These are phyloP conservation scores for Hamamelis virginiana DNA, from an alignment of 164 flowering plant species.

Conservation along the genomic window DNA sequence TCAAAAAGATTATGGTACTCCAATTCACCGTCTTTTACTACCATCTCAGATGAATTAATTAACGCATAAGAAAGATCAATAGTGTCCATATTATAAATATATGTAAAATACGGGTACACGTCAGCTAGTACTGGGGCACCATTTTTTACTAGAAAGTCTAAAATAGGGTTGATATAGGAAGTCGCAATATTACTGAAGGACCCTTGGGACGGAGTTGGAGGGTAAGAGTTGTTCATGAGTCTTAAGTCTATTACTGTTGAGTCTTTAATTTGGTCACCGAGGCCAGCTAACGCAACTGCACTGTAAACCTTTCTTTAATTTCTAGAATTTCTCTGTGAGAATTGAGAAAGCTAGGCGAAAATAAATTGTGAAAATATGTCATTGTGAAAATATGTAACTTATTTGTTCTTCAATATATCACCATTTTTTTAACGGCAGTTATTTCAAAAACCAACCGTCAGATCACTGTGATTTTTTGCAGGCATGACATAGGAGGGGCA, in stretches of 20 bases:
- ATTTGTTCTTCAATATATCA: too few relatives aligned
- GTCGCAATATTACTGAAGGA: neutral
- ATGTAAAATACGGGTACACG: constrained; percentile 18
- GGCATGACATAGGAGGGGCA: too few relatives aligned
- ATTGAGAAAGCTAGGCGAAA: constrained; percentile 20
- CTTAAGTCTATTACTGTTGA: constrained; percentile 10
- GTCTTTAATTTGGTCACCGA: constrained; percentile 18
- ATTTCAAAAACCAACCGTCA: too few relatives aligned
- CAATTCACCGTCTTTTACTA: neutral
- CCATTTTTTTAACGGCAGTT: too few relatives aligned
- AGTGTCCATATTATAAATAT: neutral
- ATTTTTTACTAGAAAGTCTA: constrained; percentile 4
- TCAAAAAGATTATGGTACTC: constrained; percentile 22
- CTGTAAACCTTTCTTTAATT: constrained; percentile 4
- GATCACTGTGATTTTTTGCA: too few relatives aligned
- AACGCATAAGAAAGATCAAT: constrained; percentile 12
- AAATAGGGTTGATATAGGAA: constrained; percentile 7
- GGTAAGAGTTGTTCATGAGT: constrained; percentile 7
- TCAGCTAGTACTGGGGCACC: constrained; percentile 21
- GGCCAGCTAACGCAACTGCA: constrained; percentile 11
- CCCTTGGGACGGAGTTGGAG: constrained; percentile 19
- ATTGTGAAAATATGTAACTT: too few relatives aligned
- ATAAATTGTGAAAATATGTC: constrained; percentile 7
- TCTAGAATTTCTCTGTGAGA: too few relatives aligned
- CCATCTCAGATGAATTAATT: constrained; percentile 1